phyloP scores from a whole-genome alignment of 371 early-diverging fungal genomes.

The Syncephalastrum contaminatum region DNA sequence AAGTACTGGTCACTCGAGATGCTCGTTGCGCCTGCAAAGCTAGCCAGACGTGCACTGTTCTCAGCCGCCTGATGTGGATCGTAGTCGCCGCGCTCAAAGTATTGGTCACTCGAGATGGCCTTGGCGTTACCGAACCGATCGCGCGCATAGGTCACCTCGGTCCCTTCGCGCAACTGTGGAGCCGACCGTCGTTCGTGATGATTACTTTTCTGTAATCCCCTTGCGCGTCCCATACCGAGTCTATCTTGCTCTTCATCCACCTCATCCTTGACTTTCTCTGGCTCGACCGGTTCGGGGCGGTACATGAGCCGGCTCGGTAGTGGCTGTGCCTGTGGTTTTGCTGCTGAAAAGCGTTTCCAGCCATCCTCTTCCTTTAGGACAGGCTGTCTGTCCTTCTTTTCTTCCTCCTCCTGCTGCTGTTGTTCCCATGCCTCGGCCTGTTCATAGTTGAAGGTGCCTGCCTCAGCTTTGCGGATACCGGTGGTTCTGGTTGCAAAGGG shows the following conservation, averaged over 20 bases:
- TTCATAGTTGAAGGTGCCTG: slow-evolving; percentile 67
- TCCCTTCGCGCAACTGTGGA: background rate
- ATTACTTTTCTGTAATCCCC: slow-evolving; percentile 45
- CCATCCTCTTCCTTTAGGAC: background rate
- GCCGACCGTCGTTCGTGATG: background rate
- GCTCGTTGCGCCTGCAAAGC: slow-evolving; percentile 71
- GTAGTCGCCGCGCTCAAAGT: slow-evolving; percentile 76
- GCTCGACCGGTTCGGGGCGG: no score
- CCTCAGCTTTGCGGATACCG: slow-evolving; percentile 16
- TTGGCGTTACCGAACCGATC: slow-evolving; percentile 77
- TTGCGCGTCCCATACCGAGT: slow-evolving; percentile 53
- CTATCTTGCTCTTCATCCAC: slow-evolving; percentile 23
- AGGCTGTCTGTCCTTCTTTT: slow-evolving; percentile 1
- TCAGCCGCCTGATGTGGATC: slow-evolving; percentile 52
- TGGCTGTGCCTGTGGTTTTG: background rate
- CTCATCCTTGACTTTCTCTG: no score
- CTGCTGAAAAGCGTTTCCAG: background rate
- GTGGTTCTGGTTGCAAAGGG: slow-evolving; percentile 4
- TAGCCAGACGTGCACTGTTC: slow-evolving; percentile 56
- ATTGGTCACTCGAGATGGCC: slow-evolving; percentile 86
- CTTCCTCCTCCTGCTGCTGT: slow-evolving; percentile 69
- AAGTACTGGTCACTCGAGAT: slow-evolving; percentile 82
- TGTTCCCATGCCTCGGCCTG: slow-evolving; percentile 83
- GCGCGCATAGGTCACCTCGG: slow-evolving; percentile 47
- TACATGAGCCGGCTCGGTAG: background rate